phyloP scores from a whole-genome alignment of 768 basidiomycete genomes.

The Tremella yokohamensis region DNA sequence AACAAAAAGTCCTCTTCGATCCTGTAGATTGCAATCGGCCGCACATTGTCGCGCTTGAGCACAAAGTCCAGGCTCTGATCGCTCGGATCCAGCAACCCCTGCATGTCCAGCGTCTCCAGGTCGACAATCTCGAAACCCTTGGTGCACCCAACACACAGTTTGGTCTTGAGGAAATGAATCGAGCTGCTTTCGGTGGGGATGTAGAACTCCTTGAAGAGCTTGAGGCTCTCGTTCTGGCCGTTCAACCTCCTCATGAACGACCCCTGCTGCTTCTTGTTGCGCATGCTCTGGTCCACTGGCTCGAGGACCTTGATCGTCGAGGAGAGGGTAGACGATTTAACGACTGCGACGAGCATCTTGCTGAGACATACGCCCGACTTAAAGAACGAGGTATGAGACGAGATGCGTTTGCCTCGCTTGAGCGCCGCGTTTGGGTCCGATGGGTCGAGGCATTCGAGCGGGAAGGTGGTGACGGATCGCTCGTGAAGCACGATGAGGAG shows the following conservation, averaged over 20 bases:
- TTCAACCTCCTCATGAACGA: slow-evolving; percentile 84
- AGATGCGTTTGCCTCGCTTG: slow-evolving; percentile 90
- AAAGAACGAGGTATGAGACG: slow-evolving; percentile 95
- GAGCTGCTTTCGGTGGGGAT: slow-evolving; percentile 96
- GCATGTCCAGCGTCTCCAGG: slow-evolving; percentile 92
- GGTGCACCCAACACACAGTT: slow-evolving; percentile 93
- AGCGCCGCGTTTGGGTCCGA: slow-evolving; percentile 84
- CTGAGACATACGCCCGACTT: slow-evolving; percentile 91
- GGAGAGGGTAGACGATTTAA: slow-evolving; percentile 89
- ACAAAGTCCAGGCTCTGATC: slow-evolving; percentile 92
- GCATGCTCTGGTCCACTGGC: slow-evolving; percentile 81
- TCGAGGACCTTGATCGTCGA: slow-evolving; percentile 97
- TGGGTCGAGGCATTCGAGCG: slow-evolving; percentile 83
- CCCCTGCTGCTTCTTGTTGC: slow-evolving; percentile 55
- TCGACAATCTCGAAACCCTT: slow-evolving; percentile 99
- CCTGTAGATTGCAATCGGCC: slow-evolving; percentile 94
- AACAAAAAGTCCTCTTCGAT: slow-evolving; percentile 94
- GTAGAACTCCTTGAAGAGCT: slow-evolving; percentile 94
- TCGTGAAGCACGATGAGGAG: slow-evolving; percentile 99
- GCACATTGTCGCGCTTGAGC: slow-evolving; percentile 76
- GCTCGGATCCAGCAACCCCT: slow-evolving; percentile 86
- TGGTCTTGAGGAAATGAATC: slow-evolving; percentile 94
- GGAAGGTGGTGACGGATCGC: slow-evolving; percentile 92
- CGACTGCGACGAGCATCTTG: slow-evolving; percentile 87
- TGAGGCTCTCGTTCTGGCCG: slow-evolving; percentile 89